Evolutionary conservation across 2,329 filamentous ascomycete species (phyloP), one percentile per base, ranked within the genome.

Genomic region (Colletotrichum gloeosporioides): DNA sequence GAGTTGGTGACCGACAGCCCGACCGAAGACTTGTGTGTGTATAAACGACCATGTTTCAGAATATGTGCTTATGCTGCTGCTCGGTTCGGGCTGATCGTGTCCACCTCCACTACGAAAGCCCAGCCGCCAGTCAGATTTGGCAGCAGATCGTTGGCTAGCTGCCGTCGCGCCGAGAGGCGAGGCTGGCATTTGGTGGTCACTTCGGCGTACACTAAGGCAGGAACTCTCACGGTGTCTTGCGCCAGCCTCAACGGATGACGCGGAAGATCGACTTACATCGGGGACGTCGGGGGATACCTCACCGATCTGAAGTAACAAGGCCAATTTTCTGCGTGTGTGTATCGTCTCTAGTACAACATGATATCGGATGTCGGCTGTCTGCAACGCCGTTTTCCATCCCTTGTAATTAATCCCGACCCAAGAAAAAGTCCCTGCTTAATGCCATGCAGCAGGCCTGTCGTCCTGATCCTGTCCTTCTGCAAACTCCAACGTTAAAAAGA

Each of bases 11-110:
- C 55, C 64, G 73, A 53, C 22, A 36, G 27, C 64, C 44, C 8
- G 69, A 39, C 59, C 57, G 64, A 36, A 61, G 34, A 13, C 32
- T 49, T 49, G 44, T 49, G 10, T 22, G 36, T 49, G n/a, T 8
- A 36, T 67, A 39, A 32, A 36, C 61, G n/a, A 8, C 57, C 32
- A 18, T 73, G 74, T 76, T 76, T 76, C 74, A 74, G 49, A 69
- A 73, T 69, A 32, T 76, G 74, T 73, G 74, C 74, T 76, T 73
- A 73, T 76, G 64, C 70, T 69, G 64, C 64, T 76, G 59, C 70
- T 76, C 39, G 64, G 29, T 31, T 59, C 74, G 70, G 70, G 74
- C 64, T 76, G 70, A 73, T 76, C 49, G 59, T 64, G 29, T 57
- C 27, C 36, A 63, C 64, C n/a, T 22, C 65, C 64, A 18, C 34